A percentile compares a stretch with the other conserved stretches of the same genome.
These are phyloP conservation scores for Eucalyptus marginata DNA, from an alignment of 345 rosid species.

Conservation along the genomic window DNA sequence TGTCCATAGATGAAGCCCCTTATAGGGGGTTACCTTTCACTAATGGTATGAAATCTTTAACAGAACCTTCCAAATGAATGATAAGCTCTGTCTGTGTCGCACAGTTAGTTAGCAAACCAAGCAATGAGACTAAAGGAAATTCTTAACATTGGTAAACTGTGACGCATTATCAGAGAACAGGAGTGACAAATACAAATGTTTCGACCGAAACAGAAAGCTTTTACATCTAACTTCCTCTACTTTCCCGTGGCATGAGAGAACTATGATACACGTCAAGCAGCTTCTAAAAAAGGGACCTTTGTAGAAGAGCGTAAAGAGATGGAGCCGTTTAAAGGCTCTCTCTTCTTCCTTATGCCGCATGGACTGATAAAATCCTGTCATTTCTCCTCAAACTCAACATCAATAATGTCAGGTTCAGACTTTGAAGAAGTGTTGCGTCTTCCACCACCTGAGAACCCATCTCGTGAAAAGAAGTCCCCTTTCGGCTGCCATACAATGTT, in stretches of 20 bases:
- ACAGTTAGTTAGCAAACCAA: not conserved
- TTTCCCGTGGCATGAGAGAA: not conserved
- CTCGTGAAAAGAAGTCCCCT: constrained; percentile 58
- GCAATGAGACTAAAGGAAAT: not conserved
- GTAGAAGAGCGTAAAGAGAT: not conserved
- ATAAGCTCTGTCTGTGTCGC: not conserved
- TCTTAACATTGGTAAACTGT: not conserved
- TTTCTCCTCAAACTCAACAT: constrained; percentile 89
- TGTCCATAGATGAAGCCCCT: not conserved
- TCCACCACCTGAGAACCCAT: constrained; percentile 4
- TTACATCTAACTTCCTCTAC: not conserved
- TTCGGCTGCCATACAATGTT: constrained; percentile 93
- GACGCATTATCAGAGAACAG: not conserved
- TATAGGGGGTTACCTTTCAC: not conserved
- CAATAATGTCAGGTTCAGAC: constrained; percentile 58
- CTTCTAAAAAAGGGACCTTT: not conserved
- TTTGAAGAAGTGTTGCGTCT: constrained; percentile 12
- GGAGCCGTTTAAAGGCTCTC: not conserved
- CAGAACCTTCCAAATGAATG: not conserved
- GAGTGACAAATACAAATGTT: not conserved
- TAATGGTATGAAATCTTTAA: not conserved
- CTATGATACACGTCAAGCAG: not conserved
- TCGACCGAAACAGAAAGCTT: not conserved
- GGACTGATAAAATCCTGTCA: constrained; percentile 4
- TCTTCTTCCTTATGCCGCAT: not conserved